phyloP scores from a whole-genome alignment of 2,329 filamentous ascomycete genomes.

The Cryphonectria japonica region DNA sequence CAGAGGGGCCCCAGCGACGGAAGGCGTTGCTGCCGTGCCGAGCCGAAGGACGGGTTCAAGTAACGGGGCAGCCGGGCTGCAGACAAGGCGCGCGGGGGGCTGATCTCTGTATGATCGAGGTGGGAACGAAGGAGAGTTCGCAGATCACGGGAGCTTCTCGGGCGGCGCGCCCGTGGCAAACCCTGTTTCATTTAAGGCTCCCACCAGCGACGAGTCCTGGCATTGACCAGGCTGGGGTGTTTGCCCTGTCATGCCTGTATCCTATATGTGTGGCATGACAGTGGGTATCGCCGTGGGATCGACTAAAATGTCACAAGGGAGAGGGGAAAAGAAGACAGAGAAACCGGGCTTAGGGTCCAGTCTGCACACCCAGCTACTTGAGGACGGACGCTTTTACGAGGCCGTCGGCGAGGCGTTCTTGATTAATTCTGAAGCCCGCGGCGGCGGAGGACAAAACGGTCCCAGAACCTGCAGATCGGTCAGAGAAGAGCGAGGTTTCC shows the following conservation, averaged over 20 bases:
- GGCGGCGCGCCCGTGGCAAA: background rate
- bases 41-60: background rate
- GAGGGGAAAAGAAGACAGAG: background rate
- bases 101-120: background rate
- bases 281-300: background rate
- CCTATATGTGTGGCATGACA: background rate
- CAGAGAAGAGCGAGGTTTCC: background rate
- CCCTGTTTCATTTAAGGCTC: background rate
- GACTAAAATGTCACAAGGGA: background rate
- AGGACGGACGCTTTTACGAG: background rate
- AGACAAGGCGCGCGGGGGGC: background rate
- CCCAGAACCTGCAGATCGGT: background rate
- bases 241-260: background rate
- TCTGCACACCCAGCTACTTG: background rate
- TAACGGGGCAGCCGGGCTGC: background rate
- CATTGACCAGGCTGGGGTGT: background rate
- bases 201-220: background rate
- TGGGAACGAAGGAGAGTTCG: background rate
- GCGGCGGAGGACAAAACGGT: background rate
- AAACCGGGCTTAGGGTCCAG: background rate
- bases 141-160: background rate
- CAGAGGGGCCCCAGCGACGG: slow-evolving; percentile 5
- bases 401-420: background rate
- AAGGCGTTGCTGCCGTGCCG: background rate
- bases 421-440: background rate